Percentiles rank a stretch among this genome's conserved stretches.
phyloP scores from a whole-genome alignment of 768 basidiomycete genomes.

The Termitomyces heimii region DNA sequence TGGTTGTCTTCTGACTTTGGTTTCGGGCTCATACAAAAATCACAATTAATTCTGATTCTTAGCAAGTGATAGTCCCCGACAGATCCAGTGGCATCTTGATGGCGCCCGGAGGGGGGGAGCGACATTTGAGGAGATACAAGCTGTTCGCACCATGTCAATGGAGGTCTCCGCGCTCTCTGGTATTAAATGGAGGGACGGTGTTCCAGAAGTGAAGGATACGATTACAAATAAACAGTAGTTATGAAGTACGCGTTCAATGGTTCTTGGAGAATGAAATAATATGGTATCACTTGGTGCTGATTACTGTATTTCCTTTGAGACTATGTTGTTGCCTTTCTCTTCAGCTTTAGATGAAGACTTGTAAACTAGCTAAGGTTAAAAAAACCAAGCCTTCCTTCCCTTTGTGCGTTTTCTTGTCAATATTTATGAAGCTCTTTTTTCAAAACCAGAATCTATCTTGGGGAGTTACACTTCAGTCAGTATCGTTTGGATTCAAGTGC shows the following conservation, averaged over 20 bases:
- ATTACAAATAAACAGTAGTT: not conserved
- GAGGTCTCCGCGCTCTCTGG: conserved; percentile 42
- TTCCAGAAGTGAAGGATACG: conserved; percentile 39
- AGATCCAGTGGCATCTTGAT: conserved; percentile 61
- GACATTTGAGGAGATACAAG: conserved; percentile 42
- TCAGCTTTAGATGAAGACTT: conserved; percentile 7
- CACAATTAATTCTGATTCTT: not conserved
- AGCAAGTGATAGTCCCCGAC: conserved; percentile 54
- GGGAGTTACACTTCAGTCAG: too few relatives aligned
- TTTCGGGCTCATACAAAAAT: not conserved
- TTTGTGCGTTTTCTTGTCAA: too few relatives aligned
- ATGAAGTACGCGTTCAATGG: not conserved
- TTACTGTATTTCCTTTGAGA: not conserved
- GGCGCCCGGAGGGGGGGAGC: conserved; percentile 54
- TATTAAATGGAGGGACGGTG: conserved; percentile 42
- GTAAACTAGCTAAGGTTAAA: conserved; percentile 11
- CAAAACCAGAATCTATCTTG: not conserved
- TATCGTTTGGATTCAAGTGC: too few relatives aligned
- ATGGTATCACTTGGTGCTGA: not conserved
- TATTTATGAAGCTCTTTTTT: conserved; percentile 18
- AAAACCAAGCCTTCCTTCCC: conserved; percentile 1
- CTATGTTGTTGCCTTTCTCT: conserved; percentile 12
- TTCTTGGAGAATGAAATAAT: not conserved
- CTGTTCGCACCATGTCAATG: conserved; percentile 51
- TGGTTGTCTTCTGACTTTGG: not conserved